Conservation (phyloP, 2,329 filamentous ascomycete genomes). For the Tolypocladium paradoxum region DNA sequence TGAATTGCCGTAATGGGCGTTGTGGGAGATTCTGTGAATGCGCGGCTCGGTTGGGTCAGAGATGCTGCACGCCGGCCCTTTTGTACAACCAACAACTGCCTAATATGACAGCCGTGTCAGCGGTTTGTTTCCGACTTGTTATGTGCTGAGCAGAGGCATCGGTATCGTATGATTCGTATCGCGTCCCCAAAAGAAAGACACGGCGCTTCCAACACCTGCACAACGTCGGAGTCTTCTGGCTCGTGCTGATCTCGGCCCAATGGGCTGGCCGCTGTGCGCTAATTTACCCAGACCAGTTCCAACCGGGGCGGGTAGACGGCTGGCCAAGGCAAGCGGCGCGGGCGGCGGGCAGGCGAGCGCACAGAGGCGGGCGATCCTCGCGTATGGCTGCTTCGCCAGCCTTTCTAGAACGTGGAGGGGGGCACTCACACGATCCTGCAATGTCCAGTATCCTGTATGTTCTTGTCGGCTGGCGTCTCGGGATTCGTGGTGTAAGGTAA, state of each 20-base stretch:
- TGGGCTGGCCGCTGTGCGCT: not conserved
- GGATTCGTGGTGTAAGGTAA: not conserved
- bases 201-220: not conserved
- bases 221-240: not conserved
- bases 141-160: not conserved
- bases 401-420: not conserved
- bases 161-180: not conserved
- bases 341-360: not conserved
- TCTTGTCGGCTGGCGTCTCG: not conserved
- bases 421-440: not conserved
- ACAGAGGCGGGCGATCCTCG: not conserved
- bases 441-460: not conserved
- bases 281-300: not conserved
- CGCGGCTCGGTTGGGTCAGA: not conserved
- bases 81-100: not conserved
- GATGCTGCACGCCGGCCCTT: not conserved
- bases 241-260: not conserved
- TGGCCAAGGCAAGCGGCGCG: not conserved
- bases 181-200: not conserved
- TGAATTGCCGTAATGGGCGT: not conserved
- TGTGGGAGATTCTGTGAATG: not conserved
- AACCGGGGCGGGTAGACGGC: not conserved
- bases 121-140: not conserved
- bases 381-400: not conserved
- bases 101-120: not conserved